These are phyloP conservation scores for Colletotrichum musicola DNA, from an alignment of 2,329 filamentous ascomycete genomes.

Conservation along the genomic window DNA sequence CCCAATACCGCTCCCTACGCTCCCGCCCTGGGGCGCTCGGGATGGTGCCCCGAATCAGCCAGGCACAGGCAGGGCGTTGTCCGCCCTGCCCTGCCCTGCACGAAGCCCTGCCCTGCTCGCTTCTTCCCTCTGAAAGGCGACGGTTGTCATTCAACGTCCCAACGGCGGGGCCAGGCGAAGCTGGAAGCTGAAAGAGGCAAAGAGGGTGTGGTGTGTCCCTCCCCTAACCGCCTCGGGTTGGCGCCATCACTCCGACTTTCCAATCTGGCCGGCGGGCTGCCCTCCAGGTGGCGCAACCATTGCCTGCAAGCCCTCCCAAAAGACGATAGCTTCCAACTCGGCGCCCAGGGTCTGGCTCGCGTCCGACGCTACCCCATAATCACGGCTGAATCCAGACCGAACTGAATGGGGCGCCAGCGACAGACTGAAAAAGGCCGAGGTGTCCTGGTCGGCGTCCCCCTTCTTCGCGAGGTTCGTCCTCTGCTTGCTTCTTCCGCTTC, in stretches of 20 bases:
- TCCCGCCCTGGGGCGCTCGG: neutral
- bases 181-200: neutral
- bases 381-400: constrained; percentile 21
- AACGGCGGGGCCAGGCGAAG: constrained; percentile 13
- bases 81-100: too few relatives aligned
- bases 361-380: constrained; percentile 3
- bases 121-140: too few relatives aligned
- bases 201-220: constrained; percentile 1
- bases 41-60: neutral
- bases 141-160: neutral
- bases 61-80: too few relatives aligned
- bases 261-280: constrained; percentile 10
- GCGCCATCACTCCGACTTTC: neutral
- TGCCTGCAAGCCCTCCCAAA: constrained; percentile 6
- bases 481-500: constrained; percentile 13
- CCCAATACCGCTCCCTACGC: constrained; percentile 10
- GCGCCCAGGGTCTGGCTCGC: neutral
- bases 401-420: neutral
- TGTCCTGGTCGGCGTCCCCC: neutral
- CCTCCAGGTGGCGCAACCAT: constrained; percentile 9
- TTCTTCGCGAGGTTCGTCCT: neutral
- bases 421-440: constrained; percentile 18
- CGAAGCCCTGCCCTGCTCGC: too few relatives aligned
- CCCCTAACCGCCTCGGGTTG: constrained; percentile 26
- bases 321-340: constrained; percentile 9